Evolutionary conservation across 768 basidiomycete species (phyloP).

Genomic region (Saitozyma podzolica): DNA sequence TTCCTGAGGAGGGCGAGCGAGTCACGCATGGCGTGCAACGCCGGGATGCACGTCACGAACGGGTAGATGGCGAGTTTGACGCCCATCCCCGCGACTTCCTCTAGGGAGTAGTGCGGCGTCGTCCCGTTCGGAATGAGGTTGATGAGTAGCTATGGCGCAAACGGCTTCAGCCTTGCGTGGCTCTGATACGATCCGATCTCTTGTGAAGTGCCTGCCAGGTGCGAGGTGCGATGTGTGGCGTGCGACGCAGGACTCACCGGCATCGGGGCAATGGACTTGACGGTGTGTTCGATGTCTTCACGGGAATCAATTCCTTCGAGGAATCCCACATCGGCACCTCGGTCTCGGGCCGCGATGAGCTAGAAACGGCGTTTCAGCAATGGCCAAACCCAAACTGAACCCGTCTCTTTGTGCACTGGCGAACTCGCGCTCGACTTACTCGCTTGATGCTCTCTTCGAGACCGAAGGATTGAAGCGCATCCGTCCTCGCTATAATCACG

Average conservation of each 20-base stretch:
- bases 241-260: no score
- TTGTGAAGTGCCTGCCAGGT: background rate
- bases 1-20: constrained; percentile 74
- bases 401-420: no score
- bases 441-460: constrained; percentile 73
- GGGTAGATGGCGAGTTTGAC: constrained; percentile 81
- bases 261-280: no score
- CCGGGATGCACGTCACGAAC: constrained; percentile 72
- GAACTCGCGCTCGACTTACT: constrained; percentile 48
- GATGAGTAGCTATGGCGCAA: constrained; percentile 61
- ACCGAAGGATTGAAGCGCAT: constrained; percentile 73
- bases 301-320: no score
- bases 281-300: no score
- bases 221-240: constrained; percentile 1
- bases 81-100: constrained; percentile 68
- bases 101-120: constrained; percentile 70
- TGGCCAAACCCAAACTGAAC: no score
- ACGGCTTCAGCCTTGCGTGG: no score
- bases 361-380: no score
- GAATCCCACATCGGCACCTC: no score
- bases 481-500: constrained; percentile 71
- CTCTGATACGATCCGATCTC: no score
- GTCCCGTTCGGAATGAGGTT: constrained; percentile 78
- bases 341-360: no score
- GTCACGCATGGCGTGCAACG: constrained; percentile 73